Percentiles rank a stretch among this genome's conserved stretches.
Conservation (phyloP, 306 rosid genomes). For the Echinosophora koreensis region DNA sequence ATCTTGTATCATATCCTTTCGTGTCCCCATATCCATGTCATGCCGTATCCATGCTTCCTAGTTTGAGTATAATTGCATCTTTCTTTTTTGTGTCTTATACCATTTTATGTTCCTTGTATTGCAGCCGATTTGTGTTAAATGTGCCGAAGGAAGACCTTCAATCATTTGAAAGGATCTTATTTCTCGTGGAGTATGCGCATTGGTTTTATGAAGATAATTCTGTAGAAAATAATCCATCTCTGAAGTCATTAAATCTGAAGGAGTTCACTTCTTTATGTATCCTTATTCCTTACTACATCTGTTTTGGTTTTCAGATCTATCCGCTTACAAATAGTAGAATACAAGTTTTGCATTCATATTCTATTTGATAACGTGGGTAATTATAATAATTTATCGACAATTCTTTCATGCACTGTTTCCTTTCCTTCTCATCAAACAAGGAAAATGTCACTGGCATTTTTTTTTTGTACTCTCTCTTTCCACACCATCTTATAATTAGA, state of each 20-base stretch:
- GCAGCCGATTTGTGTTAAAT: constrained; percentile 97
- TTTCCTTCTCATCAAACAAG: too few species aligned
- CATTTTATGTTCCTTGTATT: constrained; percentile 34
- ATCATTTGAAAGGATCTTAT: constrained; percentile 94
- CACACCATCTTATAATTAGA: constrained; percentile 18
- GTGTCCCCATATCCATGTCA: too few species aligned
- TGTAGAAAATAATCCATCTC: constrained; percentile 90
- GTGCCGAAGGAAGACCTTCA: constrained; percentile 97
- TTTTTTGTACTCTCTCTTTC: not conserved
- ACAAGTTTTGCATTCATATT: constrained; percentile 5
- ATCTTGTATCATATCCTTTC: too few species aligned
- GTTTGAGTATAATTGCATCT: not conserved
- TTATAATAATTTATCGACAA: constrained; percentile 10
- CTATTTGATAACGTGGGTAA: not conserved
- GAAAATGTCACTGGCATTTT: not conserved
- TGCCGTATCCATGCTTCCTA: too few species aligned
- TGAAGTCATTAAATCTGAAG: constrained; percentile 92
- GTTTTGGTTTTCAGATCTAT: constrained; percentile 9
- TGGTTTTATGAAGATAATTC: constrained; percentile 99
- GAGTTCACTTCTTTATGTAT: constrained; percentile 95
- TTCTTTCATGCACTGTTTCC: not conserved
- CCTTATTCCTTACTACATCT: constrained; percentile 64
- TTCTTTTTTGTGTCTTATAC: constrained; percentile 16
- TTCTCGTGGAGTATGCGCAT: constrained; percentile 98
- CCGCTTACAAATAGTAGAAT: not conserved